Percentiles rank a stretch among this genome's conserved stretches.
These are phyloP conservation scores for Alisma plantagoaquatica DNA, from an alignment of 106 monocot genomes.

Conservation along the genomic window DNA sequence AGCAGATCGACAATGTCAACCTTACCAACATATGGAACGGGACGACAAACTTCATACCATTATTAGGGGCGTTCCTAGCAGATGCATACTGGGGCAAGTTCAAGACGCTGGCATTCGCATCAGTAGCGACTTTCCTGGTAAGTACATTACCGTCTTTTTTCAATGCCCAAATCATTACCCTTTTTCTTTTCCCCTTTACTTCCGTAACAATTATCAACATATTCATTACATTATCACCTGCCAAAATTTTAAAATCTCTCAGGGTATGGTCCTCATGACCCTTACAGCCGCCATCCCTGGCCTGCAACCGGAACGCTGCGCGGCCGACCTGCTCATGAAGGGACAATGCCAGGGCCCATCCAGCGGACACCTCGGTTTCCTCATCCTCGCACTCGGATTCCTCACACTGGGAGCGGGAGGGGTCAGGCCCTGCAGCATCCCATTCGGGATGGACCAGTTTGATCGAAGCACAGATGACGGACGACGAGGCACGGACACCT, in stretches of 20 bases:
- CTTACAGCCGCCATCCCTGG: constrained; percentile 23
- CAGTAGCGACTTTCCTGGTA: constrained; percentile 27
- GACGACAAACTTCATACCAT: constrained; percentile 30
- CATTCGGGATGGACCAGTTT: constrained; percentile 62
- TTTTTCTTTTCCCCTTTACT: neutral
- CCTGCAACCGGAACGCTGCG: constrained; percentile 25
- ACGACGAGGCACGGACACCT: constrained; percentile 38
- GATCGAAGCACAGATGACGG: constrained; percentile 23
- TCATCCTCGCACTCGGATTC: constrained; percentile 20
- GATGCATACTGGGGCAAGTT: constrained; percentile 29
- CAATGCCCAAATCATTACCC: no score
- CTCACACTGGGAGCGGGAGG: constrained; percentile 33
- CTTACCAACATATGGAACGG: constrained; percentile 17
- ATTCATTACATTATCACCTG: no score
- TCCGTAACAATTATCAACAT: neutral
- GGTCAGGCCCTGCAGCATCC: constrained; percentile 28
- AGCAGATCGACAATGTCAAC: constrained; percentile 7
- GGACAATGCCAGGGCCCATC: constrained; percentile 21
- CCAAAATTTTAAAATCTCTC: no score
- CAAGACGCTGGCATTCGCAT: constrained; percentile 18
- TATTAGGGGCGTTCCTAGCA: constrained; percentile 29
- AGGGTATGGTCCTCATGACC: constrained; percentile 50
- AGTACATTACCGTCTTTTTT: neutral
- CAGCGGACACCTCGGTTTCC: constrained; percentile 16
- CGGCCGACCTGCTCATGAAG: neutral